These are phyloP conservation scores for Candida dubliniensis DNA, from an alignment of 1,139 yeast species.

Conservation along the genomic window DNA sequence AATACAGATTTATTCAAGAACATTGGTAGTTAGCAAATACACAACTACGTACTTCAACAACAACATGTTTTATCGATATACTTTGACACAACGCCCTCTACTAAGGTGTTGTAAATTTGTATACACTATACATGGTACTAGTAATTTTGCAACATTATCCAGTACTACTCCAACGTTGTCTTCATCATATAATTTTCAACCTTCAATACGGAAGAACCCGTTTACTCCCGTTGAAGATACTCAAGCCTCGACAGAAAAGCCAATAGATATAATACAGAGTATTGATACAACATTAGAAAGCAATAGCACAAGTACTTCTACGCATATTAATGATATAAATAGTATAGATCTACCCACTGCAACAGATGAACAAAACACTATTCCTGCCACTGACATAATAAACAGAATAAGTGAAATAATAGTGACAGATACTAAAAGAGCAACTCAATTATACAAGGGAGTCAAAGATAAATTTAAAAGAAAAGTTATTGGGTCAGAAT, in stretches of 20 bases:
- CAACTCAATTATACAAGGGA: conserved; percentile 13
- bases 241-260: conserved; percentile 10
- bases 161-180: no score
- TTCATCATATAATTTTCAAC: background rate
- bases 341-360: conserved; percentile 28
- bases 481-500: conserved; percentile 1
- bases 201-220: conserved; percentile 9
- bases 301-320: conserved; percentile 25
- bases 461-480: conserved; percentile 1
- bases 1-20: no score
- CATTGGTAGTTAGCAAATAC: no score
- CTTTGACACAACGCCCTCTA: no score
- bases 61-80: no score
- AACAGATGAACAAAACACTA: conserved; percentile 26
- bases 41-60: no score
- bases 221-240: conserved; percentile 3
- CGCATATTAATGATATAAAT: conserved; percentile 23
- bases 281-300: conserved; percentile 34
- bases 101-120: no score
- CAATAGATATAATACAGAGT: conserved; percentile 29
- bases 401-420: conserved; percentile 32
- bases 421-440: conserved; percentile 25
- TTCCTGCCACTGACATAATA: conserved; percentile 30
- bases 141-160: no score
- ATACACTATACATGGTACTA: no score